Evolutionary conservation across 164 flowering plant species (phyloP).

Genomic region (Annona cherimola): DNA sequence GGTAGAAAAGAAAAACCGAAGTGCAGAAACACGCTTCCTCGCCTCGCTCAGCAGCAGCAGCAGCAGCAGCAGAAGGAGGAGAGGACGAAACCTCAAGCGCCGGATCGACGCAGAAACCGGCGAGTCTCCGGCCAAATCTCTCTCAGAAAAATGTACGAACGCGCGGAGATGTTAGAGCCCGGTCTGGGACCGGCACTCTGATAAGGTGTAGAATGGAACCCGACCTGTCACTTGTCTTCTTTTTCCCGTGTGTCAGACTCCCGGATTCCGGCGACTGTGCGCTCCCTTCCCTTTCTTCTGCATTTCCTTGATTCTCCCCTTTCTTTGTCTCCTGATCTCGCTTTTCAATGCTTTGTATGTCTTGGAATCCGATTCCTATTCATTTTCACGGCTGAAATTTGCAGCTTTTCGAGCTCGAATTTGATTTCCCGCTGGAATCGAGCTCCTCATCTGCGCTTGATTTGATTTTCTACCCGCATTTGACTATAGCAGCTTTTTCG

Average conservation of each 20-base stretch:
- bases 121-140: neutral
- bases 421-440: conserved; percentile 13
- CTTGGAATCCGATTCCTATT: neutral
- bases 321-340: conserved; percentile 1
- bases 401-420: conserved; percentile 11
- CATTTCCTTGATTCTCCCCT: neutral
- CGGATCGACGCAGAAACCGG: neutral
- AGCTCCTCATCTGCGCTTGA: neutral
- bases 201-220: conserved; percentile 7
- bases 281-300: neutral
- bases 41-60: neutral
- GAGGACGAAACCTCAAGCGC: neutral
- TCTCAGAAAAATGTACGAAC: neutral
- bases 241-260: conserved; percentile 3
- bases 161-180: conserved; percentile 8
- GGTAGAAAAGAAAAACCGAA: neutral
- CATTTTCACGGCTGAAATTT: neutral
- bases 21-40: neutral
- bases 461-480: neutral
- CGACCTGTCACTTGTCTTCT: conserved; percentile 4
- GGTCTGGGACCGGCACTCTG: neutral
- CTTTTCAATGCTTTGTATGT: neutral
- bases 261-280: neutral
- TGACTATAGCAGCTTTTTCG: neutral
- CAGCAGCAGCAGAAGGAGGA: neutral